Conservation (phyloP, 768 basidiomycete species). For the Tephrocybe sp. region DNA sequence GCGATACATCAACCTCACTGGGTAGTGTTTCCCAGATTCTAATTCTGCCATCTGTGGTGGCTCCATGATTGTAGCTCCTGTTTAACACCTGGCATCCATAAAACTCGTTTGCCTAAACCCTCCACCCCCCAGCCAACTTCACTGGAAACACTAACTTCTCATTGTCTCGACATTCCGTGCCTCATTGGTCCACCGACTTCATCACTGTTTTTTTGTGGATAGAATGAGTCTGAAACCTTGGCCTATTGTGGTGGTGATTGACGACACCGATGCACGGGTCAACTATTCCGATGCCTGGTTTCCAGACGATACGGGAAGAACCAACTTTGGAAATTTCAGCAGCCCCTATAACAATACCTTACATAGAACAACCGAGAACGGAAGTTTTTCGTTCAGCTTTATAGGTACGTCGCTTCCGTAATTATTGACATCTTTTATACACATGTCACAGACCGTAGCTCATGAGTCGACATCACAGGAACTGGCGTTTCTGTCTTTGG, state of each 20-base stretch:
- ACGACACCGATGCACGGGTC: neutral
- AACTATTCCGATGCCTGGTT: neutral
- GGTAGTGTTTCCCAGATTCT: too few relatives aligned
- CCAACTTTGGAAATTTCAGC: neutral
- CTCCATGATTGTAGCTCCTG: too few relatives aligned
- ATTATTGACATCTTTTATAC: neutral
- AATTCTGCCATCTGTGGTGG: too few relatives aligned
- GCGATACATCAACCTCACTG: too few relatives aligned
- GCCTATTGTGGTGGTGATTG: neutral
- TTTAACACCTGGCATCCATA: too few relatives aligned
- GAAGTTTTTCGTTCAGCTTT: neutral
- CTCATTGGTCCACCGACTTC: too few relatives aligned
- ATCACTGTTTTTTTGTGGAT: too few relatives aligned
- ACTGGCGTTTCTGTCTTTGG: neutral
- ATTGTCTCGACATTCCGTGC: too few relatives aligned
- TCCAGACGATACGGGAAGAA: neutral
- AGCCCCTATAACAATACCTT: neutral
- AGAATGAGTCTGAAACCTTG: too few relatives aligned
- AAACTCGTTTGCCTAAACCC: too few relatives aligned
- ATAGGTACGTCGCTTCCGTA: neutral
- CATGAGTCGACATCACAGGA: neutral
- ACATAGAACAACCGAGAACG: neutral
- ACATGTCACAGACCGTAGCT: neutral
- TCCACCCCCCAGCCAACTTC: too few relatives aligned
- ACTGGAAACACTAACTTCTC: too few relatives aligned